Conservation (phyloP, 208 protist species). For the Sergeia podlipaevii region DNA sequence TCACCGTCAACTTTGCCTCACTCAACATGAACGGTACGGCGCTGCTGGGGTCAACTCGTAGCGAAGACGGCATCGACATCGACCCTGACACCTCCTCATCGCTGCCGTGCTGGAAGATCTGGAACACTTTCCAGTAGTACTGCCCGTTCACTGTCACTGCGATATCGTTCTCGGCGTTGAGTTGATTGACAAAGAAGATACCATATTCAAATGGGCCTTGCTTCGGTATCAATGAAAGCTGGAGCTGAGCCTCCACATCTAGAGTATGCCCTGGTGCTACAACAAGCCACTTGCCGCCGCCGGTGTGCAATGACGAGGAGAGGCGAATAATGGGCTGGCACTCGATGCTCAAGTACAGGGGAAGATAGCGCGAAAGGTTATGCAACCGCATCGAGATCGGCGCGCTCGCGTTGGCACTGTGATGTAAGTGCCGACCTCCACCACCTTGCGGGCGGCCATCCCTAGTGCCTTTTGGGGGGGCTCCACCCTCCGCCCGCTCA, state of each 20-base stretch:
- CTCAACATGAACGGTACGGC: conserved; percentile 37
- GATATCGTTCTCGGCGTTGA: conserved; percentile 88
- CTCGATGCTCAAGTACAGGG: conserved; percentile 71
- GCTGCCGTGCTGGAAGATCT: conserved; percentile 42
- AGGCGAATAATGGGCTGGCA: conserved; percentile 73
- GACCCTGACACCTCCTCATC: conserved; percentile 44
- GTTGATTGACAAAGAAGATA: conserved; percentile 81
- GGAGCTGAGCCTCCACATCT: conserved; percentile 51
- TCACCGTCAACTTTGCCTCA: conserved; percentile 60
- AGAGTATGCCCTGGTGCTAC: conserved; percentile 49
- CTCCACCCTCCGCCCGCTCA: conserved; percentile 8
- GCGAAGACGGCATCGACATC: conserved; percentile 46
- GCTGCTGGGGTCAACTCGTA: conserved; percentile 36
- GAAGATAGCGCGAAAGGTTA: conserved; percentile 67
- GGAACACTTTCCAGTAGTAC: conserved; percentile 85
- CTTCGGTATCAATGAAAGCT: conserved; percentile 49
- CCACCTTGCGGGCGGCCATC: conserved; percentile 8
- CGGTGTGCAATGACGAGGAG: too few relatives aligned
- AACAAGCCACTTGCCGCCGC: conserved; percentile 45
- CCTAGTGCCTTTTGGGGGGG: conserved; percentile 10
- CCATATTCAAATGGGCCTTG: conserved; percentile 77
- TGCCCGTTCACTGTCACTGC: conserved; percentile 66
- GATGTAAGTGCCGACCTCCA: conserved; percentile 12
- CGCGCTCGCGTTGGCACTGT: conserved; percentile 13
- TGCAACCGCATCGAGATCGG: conserved; percentile 29